These are phyloP conservation scores for Arachnomyces sp. DNA, from an alignment of 2,329 filamentous ascomycete genomes.

Conservation along the genomic window DNA sequence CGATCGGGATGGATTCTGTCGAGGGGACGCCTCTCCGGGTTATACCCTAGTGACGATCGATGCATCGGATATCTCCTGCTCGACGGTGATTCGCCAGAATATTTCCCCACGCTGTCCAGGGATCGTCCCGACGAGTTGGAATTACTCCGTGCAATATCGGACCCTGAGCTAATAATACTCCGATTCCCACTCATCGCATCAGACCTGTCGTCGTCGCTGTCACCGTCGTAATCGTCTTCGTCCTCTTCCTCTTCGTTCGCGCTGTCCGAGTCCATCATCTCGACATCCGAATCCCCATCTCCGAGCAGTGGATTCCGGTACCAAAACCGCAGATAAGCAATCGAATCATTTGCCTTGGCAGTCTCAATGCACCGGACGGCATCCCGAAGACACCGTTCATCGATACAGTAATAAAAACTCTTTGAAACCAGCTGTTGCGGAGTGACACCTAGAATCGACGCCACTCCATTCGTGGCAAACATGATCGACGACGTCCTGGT, in stretches of 20 bases:
- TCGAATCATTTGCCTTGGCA: constrained; percentile 84
- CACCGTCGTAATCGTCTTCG: constrained; percentile 2
- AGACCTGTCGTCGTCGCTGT: background rate
- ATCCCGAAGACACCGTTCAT: constrained; percentile 66
- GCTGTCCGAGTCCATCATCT: constrained; percentile 49
- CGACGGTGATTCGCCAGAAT: no score
- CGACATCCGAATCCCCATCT: constrained; percentile 38
- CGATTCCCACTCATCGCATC: background rate
- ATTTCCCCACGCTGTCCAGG: no score
- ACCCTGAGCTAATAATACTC: background rate
- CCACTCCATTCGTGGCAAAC: constrained; percentile 73
- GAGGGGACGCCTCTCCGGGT: no score
- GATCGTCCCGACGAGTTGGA: no score
- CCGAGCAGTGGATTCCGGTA: constrained; percentile 65
- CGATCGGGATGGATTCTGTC: no score
- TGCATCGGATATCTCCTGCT: no score
- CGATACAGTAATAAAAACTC: constrained; percentile 83
- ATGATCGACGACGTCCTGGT: constrained; percentile 75
- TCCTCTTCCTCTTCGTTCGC: background rate
- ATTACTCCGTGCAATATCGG: no score
- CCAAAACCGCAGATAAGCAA: constrained; percentile 81
- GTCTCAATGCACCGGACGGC: constrained; percentile 73
- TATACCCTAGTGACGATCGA: no score
- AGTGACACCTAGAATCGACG: constrained; percentile 65
- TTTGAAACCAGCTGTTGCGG: constrained; percentile 63